A percentile compares a stretch with the other conserved stretches of the same genome.
Evolutionary conservation across 2,329 filamentous ascomycete genomes (phyloP).

Genomic region (Arthroderma sp.): DNA sequence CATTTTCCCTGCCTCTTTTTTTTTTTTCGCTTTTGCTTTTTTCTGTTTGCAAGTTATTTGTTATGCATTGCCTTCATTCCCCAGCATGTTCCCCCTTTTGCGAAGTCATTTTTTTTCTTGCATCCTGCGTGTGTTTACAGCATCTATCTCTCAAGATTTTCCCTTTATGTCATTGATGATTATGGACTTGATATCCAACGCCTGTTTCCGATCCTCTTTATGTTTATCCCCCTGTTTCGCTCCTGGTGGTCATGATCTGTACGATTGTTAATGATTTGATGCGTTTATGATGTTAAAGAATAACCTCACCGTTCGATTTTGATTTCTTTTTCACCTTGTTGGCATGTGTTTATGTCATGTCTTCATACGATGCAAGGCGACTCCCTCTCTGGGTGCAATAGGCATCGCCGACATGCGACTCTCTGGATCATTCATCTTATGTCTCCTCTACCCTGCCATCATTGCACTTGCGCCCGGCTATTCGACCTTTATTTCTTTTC

Average conservation of each 20-base stretch:
- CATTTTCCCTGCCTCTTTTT: not conserved
- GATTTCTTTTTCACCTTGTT: not conserved
- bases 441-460: too few relatives aligned
- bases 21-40: not conserved
- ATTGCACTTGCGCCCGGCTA: too few relatives aligned
- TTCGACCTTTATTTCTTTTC: too few relatives aligned
- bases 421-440: too few relatives aligned
- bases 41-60: slow-evolving; percentile 4
- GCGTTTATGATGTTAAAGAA: slow-evolving; percentile 5
- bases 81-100: slow-evolving; percentile 4
- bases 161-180: not conserved
- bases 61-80: slow-evolving; percentile 1
- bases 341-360: slow-evolving; percentile 3
- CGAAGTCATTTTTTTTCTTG: slow-evolving; percentile 1
- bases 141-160: not conserved
- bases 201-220: not conserved
- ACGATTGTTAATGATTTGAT: slow-evolving; percentile 13
- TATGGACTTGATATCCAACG: not conserved
- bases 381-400: too few relatives aligned
- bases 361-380: too few relatives aligned
- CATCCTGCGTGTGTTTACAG: not conserved
- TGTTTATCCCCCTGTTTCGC: not conserved
- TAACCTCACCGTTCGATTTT: slow-evolving; percentile 3
- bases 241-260: slow-evolving; percentile 9
- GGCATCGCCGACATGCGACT: too few relatives aligned